Base-by-base conservation (phyloP, 2,329 filamentous ascomycete species). In the Decorospora gaudefroyi region DNA sequence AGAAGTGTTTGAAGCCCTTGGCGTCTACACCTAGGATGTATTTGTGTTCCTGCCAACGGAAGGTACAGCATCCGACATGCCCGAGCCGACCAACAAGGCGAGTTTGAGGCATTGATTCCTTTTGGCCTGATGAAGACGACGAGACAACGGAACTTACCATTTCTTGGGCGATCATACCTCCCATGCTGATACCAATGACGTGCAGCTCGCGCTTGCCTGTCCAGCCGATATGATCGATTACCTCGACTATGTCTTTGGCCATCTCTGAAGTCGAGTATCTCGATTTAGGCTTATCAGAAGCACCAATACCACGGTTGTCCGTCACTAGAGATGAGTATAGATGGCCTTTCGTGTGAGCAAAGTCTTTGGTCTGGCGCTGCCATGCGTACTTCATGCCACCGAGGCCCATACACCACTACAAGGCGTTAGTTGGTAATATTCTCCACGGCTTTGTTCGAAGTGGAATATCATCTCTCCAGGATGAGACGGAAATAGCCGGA, bases 131-230 rank as follows among this genome's bases (percentile, higher is more conserved):
- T 16, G 28, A 12, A 26, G 22, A 38, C 11, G 35, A 27, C 10
- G 21, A 28, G 21, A 37, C 29, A 42, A 18, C 35, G 41, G 26
- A 42, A 63, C 71, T 61, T 67, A 78, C 80, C 3, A 96, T 64
- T 72, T 96, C 90, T 70, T 95, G 90, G 2, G 88, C 83, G 59
- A 96, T 92, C 90, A 96, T 95, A 62, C 90, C 90, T 52, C 90
- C 90, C 80, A 95, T 87, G 46, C 85, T 89, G 53, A 92, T 83
- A 42, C 90, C 90, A 22, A 87, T 76, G 38, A 95, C 68, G 72
- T 96, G 84, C 10, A 86, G 56, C 37, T 81, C 66, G 74, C 77
- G 72, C 59, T 76, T 58, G 64, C 77, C 52, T 40, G 69, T 83
- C 87, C 88, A 95, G 51, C 82, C 83, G 7, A 93, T 67, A 59